Evolutionary conservation across 1,284 basidiomycete genomes (phyloP).

Genomic region (Megacollybia platyphylla): DNA sequence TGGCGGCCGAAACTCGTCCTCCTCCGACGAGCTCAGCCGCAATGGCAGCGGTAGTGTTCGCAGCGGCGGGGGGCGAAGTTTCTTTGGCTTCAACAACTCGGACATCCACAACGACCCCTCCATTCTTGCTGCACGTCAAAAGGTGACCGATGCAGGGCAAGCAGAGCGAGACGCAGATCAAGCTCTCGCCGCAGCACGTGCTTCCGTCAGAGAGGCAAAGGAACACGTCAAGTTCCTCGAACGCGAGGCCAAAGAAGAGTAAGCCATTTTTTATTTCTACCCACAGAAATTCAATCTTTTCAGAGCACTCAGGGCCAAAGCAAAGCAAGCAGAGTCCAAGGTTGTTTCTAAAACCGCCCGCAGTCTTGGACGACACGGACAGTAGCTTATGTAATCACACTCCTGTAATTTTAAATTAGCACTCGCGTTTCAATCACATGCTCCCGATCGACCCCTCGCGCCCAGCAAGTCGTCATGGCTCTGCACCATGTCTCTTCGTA

Average conservation of each 20-base stretch:
- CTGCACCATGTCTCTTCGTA: too few relatives aligned
- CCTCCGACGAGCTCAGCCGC: slow-evolving; percentile 4
- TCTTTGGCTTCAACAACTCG: slow-evolving; percentile 12
- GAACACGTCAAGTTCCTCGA: slow-evolving; percentile 42
- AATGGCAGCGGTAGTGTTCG: slow-evolving; percentile 7
- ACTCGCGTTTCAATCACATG: too few relatives aligned
- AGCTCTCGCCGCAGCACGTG: slow-evolving; percentile 32
- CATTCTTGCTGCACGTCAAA: slow-evolving; percentile 37
- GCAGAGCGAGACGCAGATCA: slow-evolving; percentile 43
- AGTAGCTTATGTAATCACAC: too few relatives aligned
- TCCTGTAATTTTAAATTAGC: too few relatives aligned
- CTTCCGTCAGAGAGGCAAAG: slow-evolving; percentile 33
- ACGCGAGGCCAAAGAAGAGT: slow-evolving; percentile 45
- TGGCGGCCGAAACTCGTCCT: slow-evolving; percentile 4
- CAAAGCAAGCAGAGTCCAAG: slow-evolving; percentile 46
- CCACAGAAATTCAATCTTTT: slow-evolving; percentile 5
- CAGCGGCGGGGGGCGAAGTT: slow-evolving; percentile 8
- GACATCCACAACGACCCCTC: slow-evolving; percentile 28
- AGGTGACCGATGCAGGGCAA: slow-evolving; percentile 38
- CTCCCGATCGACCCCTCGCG: too few relatives aligned
- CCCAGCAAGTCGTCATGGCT: too few relatives aligned
- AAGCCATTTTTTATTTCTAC: slow-evolving; percentile 13
- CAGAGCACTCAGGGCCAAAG: slow-evolving; percentile 40
- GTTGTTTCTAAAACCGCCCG: slow-evolving; percentile 39
- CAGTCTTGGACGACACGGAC: slow-evolving; percentile 38